Percentiles rank a stretch among this genome's conserved stretches.
These are phyloP conservation scores for Elaeagnus macrophylla DNA, from an alignment of 306 rosid species.

Conservation along the genomic window DNA sequence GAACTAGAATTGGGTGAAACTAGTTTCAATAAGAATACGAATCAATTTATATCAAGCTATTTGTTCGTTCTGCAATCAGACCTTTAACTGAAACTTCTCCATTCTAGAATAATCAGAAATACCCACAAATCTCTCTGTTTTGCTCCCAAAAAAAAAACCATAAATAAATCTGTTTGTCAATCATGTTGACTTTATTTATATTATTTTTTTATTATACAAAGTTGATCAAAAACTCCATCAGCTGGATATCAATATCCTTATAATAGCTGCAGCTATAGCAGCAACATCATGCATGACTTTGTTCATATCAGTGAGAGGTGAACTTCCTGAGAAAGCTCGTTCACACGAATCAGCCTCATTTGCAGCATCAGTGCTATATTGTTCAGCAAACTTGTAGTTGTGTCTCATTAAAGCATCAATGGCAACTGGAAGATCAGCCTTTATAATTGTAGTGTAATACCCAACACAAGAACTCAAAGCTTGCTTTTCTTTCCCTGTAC, in stretches of 20 bases:
- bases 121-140: too few relatives aligned
- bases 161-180: too few relatives aligned
- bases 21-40: too few relatives aligned
- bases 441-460: conserved; percentile 15
- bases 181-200: too few relatives aligned
- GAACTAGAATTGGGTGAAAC: too few relatives aligned
- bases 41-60: too few relatives aligned
- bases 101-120: too few relatives aligned
- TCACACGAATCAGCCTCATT: conserved; percentile 27
- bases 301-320: conserved; percentile 24
- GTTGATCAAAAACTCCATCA: background rate
- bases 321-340: conserved; percentile 21
- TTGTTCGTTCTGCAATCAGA: too few relatives aligned
- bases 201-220: too few relatives aligned
- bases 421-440: conserved; percentile 33
- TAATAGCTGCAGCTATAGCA: conserved; percentile 27
- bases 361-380: conserved; percentile 25
- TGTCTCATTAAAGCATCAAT: conserved; percentile 29
- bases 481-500: conserved; percentile 3
- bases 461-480: conserved; percentile 19
- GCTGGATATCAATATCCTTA: background rate
- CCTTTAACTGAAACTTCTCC: too few relatives aligned
- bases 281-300: conserved; percentile 25
- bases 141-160: too few relatives aligned
- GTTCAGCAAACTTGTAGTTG: conserved; percentile 33